Percentiles rank a stretch among this genome's conserved stretches.
phyloP scores from a whole-genome alignment of 768 basidiomycete genomes.

The Amanita inopinata region DNA sequence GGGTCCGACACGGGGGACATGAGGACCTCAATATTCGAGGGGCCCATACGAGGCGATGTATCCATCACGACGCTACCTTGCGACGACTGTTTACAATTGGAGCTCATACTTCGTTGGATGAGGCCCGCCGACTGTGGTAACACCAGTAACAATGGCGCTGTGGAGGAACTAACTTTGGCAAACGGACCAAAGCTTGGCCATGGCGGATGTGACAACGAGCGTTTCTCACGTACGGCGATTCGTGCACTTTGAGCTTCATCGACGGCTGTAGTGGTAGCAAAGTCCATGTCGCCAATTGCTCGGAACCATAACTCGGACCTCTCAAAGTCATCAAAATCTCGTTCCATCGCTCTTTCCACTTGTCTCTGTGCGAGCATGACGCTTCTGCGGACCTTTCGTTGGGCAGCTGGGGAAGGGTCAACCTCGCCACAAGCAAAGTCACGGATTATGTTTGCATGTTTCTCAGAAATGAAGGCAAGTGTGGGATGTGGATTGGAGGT shows the following conservation, averaged over 20 bases:
- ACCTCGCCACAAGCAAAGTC: conserved; percentile 48
- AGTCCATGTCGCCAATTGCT: conserved; percentile 63
- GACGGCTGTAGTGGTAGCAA: conserved; percentile 17
- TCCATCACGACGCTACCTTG: conserved; percentile 15
- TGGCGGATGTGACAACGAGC: not conserved
- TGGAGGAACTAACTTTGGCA: not conserved
- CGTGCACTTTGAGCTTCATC: conserved; percentile 15
- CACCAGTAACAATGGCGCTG: conserved; percentile 12
- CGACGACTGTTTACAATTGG: conserved; percentile 27
- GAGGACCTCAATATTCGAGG: conserved; percentile 69
- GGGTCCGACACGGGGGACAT: conserved; percentile 61
- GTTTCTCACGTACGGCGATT: conserved; percentile 5
- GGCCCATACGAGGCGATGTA: conserved; percentile 16
- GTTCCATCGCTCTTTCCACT: conserved; percentile 83
- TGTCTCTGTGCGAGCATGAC: conserved; percentile 81
- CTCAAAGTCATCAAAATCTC: conserved; percentile 85
- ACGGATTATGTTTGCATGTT: conserved; percentile 62
- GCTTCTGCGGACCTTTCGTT: conserved; percentile 58
- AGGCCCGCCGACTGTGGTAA: conserved; percentile 30
- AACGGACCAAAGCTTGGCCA: not conserved
- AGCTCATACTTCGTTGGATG: conserved; percentile 31
- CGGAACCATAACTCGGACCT: conserved; percentile 90
- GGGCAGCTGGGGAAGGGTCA: conserved; percentile 29
- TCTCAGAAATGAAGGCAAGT: conserved; percentile 55
- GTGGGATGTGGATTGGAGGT: conserved; percentile 45